phyloP scores from a whole-genome alignment of 306 rosid genomes.

The Fagus crenata region DNA sequence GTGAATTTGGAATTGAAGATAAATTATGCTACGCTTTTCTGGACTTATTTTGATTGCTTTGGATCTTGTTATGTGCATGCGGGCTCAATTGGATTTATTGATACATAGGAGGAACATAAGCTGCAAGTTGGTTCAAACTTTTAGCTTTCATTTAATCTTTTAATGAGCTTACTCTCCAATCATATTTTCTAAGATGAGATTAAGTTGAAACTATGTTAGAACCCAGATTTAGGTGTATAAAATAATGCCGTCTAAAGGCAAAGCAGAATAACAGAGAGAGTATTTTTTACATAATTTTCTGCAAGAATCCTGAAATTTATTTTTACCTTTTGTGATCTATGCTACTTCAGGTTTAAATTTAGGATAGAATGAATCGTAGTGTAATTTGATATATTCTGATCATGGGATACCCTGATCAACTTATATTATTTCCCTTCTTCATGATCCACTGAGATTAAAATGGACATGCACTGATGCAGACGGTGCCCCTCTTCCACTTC shows the following conservation, averaged over 20 bases:
- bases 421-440: background rate
- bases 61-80: conserved; percentile 8
- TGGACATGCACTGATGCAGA: conserved; percentile 50
- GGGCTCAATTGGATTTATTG: conserved; percentile 10
- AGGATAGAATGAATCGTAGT: background rate
- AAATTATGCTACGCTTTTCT: conserved; percentile 3
- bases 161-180: background rate
- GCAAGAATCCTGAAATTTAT: background rate
- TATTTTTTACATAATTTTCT: background rate
- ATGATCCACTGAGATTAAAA: conserved; percentile 14
- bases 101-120: background rate
- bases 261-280: background rate
- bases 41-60: conserved; percentile 5
- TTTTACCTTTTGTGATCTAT: background rate
- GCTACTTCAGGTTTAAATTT: background rate
- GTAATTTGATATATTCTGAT: background rate
- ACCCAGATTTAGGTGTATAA: too few relatives aligned
- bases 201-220: too few relatives aligned
- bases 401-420: background rate
- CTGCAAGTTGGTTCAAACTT: conserved; percentile 6
- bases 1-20: background rate
- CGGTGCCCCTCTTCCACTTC: conserved; percentile 95
- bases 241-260: background rate
- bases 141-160: conserved; percentile 2
- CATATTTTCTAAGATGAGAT: too few relatives aligned